Evolutionary conservation across 139 green algal genomes (phyloP).

Genomic region (Chlamydomonas sp.): DNA sequence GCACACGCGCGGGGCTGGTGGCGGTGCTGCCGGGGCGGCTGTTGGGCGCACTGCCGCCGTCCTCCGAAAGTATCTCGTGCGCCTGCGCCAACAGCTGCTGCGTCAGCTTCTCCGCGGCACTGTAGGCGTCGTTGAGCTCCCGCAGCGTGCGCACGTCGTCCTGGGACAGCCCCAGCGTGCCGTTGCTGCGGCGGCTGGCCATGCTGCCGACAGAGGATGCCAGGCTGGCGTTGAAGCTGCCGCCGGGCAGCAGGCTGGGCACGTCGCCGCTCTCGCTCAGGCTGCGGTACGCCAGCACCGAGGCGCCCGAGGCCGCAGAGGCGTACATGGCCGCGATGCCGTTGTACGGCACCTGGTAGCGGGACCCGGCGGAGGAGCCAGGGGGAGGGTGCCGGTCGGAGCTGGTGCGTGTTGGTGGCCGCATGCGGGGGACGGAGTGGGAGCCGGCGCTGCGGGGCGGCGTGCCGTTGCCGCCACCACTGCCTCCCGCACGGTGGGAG

Average conservation of each 20-base stretch:
- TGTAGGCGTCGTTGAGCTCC: conserved; percentile 45
- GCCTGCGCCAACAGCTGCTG: conserved; percentile 45
- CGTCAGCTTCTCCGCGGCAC: conserved; percentile 31
- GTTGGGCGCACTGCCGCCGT: neutral
- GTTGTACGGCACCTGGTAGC: neutral
- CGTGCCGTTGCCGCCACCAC: neutral
- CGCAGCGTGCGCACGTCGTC: conserved; percentile 39
- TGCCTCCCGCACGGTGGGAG: neutral
- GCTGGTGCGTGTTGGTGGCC: neutral
- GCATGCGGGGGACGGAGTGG: conserved; percentile 14
- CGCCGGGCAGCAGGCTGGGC: neutral
- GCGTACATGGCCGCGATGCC: neutral
- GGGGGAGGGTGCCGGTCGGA: neutral
- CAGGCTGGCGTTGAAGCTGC: conserved; percentile 14
- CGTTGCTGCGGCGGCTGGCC: conserved; percentile 12
- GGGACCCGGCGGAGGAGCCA: neutral
- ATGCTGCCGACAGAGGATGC: conserved; percentile 1
- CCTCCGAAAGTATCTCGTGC: conserved; percentile 15
- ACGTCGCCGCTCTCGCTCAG: conserved; percentile 21
- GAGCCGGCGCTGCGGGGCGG: neutral
- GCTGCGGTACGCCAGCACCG: neutral
- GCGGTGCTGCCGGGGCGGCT: conserved; percentile 13
- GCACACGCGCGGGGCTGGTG: neutral
- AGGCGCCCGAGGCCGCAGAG: neutral
- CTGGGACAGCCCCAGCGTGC: conserved; percentile 11